Base-by-base conservation (phyloP, 352 stramenopile species). In the Blastocystis sp. region DNA sequence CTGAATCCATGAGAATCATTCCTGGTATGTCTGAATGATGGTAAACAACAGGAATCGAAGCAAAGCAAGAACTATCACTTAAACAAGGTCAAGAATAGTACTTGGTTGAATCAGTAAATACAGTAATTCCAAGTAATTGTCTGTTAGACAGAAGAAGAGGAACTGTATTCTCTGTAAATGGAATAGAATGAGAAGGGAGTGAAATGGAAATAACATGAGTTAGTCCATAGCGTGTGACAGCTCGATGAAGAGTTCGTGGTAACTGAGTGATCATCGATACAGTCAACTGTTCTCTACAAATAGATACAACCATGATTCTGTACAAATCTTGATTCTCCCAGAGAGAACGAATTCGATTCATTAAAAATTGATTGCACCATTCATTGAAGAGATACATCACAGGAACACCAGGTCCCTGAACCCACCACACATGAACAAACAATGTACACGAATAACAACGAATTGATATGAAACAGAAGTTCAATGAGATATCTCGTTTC, bases 351-450 rank as follows among this genome's bases (percentile, higher is more conserved):
- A 63, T 21, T 46, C 37, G 49, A 29, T 51, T 51, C 16, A 83
- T 32, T 7, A 83, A 24, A 21, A 37, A 32, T n/a, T 35, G 9
- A 56, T 83, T 83, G 12, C 16, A 42, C 16, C 43, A 65, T 43
- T 83, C 71, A 32, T 83, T 65, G 35, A 54, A 83, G 5, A 83
- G n/a, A 32, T 16, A 43, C 42, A 83, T 65, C 19, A 83, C 46
- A 9, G 71, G 71, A 35, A 83, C 54, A 4, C 37, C 21, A 4
- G 71, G 27, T 11, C 42, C 19, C 1, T 5, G 24, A 54, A 67
- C 66, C 49, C 42, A 83, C 27, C 37, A 65, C 5, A 65, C 11
- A 42, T 83, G 39, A 29, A 66, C 42, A 42, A 66, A 52, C 21
- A 83, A 24, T 21, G 16, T 42, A 35, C 19, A 32, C 2, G 27